phyloP scores from a whole-genome alignment of 148 eudicot species.

The Polygonum maritimum region DNA sequence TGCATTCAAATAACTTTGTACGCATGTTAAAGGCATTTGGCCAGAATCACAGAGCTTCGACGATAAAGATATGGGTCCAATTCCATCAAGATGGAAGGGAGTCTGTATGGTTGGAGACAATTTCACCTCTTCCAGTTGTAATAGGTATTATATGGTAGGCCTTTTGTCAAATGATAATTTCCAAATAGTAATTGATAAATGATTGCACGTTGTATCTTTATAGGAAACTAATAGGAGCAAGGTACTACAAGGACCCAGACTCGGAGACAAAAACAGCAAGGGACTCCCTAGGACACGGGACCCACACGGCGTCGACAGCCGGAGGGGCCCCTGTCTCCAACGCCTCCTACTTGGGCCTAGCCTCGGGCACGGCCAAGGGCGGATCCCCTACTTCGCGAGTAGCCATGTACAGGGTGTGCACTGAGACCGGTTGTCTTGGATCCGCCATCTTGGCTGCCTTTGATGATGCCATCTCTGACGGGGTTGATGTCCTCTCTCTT shows the following conservation, averaged over 20 bases:
- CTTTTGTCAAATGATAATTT: background rate
- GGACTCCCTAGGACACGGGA: slow-evolving; percentile 51
- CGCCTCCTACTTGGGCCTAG: slow-evolving; percentile 62
- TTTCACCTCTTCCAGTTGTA: slow-evolving; percentile 49
- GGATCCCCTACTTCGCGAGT: slow-evolving; percentile 53
- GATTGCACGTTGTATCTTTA: background rate
- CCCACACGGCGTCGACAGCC: slow-evolving; percentile 65
- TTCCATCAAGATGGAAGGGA: slow-evolving; percentile 71
- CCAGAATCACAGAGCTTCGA: slow-evolving; percentile 67
- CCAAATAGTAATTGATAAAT: background rate
- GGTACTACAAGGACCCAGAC: slow-evolving; percentile 34
- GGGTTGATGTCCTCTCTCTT: slow-evolving; percentile 53
- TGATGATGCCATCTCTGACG: slow-evolving; percentile 70
- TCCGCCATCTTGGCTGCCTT: slow-evolving; percentile 58
- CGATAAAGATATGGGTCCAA: slow-evolving; percentile 46
- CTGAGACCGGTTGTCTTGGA: slow-evolving; percentile 31
- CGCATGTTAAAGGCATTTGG: slow-evolving; percentile 43
- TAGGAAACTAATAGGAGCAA: slow-evolving; percentile 72
- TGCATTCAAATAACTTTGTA: background rate
- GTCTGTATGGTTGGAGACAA: slow-evolving; percentile 43
- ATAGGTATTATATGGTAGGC: slow-evolving; percentile 28
- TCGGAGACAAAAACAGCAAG: slow-evolving; percentile 16
- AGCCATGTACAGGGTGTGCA: slow-evolving; percentile 61
- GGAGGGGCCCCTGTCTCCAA: slow-evolving; percentile 40
- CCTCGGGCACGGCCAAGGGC: slow-evolving; percentile 55